Evolutionary conservation across 2,329 filamentous ascomycete genomes (phyloP).

Genomic region (Fusarium sp.): DNA sequence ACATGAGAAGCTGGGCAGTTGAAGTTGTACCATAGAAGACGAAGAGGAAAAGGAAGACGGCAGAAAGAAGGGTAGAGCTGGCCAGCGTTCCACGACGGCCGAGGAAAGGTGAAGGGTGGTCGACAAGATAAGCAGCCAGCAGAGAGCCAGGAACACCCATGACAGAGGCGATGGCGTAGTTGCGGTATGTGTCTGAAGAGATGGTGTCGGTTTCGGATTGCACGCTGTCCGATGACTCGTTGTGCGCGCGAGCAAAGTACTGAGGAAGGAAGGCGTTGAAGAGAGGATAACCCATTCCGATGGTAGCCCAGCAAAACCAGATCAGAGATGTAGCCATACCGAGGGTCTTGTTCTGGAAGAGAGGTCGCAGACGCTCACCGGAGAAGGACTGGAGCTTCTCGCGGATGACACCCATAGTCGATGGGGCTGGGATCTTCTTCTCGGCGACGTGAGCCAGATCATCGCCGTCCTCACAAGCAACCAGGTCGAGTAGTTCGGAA

Average conservation of each 20-base stretch:
- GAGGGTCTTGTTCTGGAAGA: slow-evolving; percentile 68
- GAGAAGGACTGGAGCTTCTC: slow-evolving; percentile 75
- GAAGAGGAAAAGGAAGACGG: slow-evolving; percentile 76
- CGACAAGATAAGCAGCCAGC: slow-evolving; percentile 77
- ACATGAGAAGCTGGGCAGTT: slow-evolving; percentile 70
- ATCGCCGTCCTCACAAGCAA: slow-evolving; percentile 59
- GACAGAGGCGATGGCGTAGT: slow-evolving; percentile 83
- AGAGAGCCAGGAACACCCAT: slow-evolving; percentile 82
- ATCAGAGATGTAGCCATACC: slow-evolving; percentile 66
- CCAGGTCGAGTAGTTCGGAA: slow-evolving; percentile 71
- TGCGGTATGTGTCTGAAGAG: slow-evolving; percentile 72
- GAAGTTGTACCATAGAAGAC: slow-evolving; percentile 68
- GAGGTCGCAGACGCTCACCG: slow-evolving; percentile 71
- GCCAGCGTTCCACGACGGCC: slow-evolving; percentile 80
- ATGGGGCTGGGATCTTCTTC: slow-evolving; percentile 14
- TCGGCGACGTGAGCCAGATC: slow-evolving; percentile 30
- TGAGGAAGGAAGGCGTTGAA: slow-evolving; percentile 94
- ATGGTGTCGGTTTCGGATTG: slow-evolving; percentile 52
- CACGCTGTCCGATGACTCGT: slow-evolving; percentile 46
- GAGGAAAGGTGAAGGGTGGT: slow-evolving; percentile 69
- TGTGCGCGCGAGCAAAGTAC: slow-evolving; percentile 73
- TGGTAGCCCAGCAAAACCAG: slow-evolving; percentile 85
- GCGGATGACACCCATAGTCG: slow-evolving; percentile 59
- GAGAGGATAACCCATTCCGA: slow-evolving; percentile 87
- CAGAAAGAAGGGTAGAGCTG: slow-evolving; percentile 73